Percentiles rank a stretch among this genome's conserved stretches.
Evolutionary conservation across 768 basidiomycete genomes (phyloP).

Genomic region (Cystofilobasidium capitatum): DNA sequence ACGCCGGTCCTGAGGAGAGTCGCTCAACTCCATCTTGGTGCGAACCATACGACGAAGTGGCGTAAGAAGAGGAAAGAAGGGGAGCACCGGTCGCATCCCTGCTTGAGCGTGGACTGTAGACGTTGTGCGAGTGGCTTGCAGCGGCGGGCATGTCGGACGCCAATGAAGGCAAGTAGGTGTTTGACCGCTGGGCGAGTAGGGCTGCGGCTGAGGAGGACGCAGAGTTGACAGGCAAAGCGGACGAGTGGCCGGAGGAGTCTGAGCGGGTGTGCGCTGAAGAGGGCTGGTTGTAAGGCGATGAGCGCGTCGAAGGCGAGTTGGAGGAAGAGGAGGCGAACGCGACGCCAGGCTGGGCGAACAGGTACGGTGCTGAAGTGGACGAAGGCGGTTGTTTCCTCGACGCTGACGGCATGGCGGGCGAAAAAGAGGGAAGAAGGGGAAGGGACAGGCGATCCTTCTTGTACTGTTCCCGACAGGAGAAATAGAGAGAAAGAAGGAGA

Average conservation of each 20-base stretch:
- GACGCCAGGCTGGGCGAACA: conserved; percentile 1
- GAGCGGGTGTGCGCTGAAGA: background rate
- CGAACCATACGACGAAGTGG: too few species aligned
- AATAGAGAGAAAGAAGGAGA: too few species aligned
- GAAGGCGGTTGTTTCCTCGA: too few species aligned
- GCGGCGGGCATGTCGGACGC: background rate
- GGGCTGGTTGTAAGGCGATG: background rate
- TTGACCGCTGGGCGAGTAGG: conserved; percentile 7
- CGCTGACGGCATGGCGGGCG: background rate
- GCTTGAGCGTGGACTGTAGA: background rate
- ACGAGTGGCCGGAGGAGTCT: background rate
- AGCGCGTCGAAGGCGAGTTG: background rate
- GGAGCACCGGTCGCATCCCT: too few species aligned
- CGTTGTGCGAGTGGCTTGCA: background rate
- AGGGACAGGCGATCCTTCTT: too few species aligned
- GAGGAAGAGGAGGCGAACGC: conserved; percentile 8
- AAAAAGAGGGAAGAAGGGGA: background rate
- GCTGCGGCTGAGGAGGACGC: conserved; percentile 4
- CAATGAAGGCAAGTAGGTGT: background rate
- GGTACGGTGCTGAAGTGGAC: conserved; percentile 5
- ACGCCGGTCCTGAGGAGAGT: too few species aligned
- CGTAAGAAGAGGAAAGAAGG: too few species aligned
- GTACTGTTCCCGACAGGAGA: too few species aligned
- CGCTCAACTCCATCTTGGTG: too few species aligned
- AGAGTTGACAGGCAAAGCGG: background rate